These are phyloP conservation scores for Saitozyma podzolica DNA, from an alignment of 768 basidiomycete species.

Conservation along the genomic window DNA sequence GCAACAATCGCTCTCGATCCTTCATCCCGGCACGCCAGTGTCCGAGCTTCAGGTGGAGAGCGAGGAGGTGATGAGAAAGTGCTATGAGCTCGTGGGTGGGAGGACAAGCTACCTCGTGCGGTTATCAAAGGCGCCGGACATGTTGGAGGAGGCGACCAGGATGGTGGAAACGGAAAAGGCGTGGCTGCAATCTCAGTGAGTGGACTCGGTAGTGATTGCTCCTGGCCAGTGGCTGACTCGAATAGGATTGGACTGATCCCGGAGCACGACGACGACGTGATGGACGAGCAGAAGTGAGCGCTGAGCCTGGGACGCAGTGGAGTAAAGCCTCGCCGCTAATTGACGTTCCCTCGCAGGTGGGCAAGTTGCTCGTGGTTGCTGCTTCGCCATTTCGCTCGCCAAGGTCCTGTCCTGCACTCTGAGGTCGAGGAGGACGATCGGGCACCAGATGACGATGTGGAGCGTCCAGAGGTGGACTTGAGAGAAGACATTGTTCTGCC, in stretches of 20 bases:
- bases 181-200: conserved; percentile 69
- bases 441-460: too few species aligned
- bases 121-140: conserved; percentile 64
- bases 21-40: not conserved
- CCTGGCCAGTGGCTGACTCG: not conserved
- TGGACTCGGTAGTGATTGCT: not conserved
- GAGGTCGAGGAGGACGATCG: too few species aligned
- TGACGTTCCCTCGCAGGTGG: conserved; percentile 10
- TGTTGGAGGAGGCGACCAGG: conserved; percentile 64
- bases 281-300: conserved; percentile 71
- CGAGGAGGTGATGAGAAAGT: conserved; percentile 56
- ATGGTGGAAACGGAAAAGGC: conserved; percentile 72
- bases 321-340: not conserved
- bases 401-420: conserved; percentile 13
- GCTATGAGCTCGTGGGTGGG: conserved; percentile 70
- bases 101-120: conserved; percentile 74
- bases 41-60: conserved; percentile 35
- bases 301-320: conserved; percentile 3
- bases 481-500: conserved; percentile 12
- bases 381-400: conserved; percentile 68
- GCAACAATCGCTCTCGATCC: conserved; percentile 31
- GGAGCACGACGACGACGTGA: conserved; percentile 64
- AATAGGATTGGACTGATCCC: conserved; percentile 68
- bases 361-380: conserved; percentile 71
- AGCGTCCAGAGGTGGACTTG: too few species aligned